A percentile compares a stretch with the other conserved stretches of the same genome.
Evolutionary conservation across 768 basidiomycete species (phyloP).

Genomic region (Boletus subcaerulescens): DNA sequence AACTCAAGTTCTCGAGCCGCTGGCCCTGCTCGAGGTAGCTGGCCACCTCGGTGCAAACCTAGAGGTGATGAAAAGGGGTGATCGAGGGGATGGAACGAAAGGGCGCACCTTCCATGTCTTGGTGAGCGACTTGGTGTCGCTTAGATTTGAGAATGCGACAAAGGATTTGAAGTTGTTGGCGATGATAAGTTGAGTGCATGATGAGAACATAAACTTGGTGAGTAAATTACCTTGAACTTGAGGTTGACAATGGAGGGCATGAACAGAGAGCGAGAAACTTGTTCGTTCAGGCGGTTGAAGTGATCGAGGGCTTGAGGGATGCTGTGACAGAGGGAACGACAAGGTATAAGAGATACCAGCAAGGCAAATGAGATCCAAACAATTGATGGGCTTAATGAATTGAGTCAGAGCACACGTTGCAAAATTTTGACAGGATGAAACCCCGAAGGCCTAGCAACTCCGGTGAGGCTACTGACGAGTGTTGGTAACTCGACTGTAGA

Average conservation of each 20-base stretch:
- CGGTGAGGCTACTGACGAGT: no score
- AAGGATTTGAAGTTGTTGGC: slow-evolving; percentile 82
- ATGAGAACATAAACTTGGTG: neutral
- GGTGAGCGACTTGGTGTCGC: slow-evolving; percentile 79
- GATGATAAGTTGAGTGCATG: slow-evolving; percentile 4
- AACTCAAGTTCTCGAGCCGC: slow-evolving; percentile 87
- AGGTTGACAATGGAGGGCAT: slow-evolving; percentile 84
- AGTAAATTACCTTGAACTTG: slow-evolving; percentile 66
- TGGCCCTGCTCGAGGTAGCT: slow-evolving; percentile 89
- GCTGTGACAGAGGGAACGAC: slow-evolving; percentile 2
- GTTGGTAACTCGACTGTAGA: no score
- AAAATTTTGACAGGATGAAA: slow-evolving; percentile 31
- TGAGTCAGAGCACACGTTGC: slow-evolving; percentile 26
- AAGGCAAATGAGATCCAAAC: slow-evolving; percentile 9
- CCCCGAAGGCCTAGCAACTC: slow-evolving; percentile 32
- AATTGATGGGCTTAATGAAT: slow-evolving; percentile 8
- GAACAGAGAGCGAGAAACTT: slow-evolving; percentile 6
- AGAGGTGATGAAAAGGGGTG: slow-evolving; percentile 4
- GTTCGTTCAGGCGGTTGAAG: slow-evolving; percentile 5
- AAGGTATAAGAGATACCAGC: slow-evolving; percentile 28
- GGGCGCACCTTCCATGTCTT: slow-evolving; percentile 83
- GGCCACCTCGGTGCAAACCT: slow-evolving; percentile 91
- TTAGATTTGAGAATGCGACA: slow-evolving; percentile 86
- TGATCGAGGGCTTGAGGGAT: slow-evolving; percentile 15
- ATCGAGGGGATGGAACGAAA: neutral